Base-by-base conservation (phyloP, 2,329 filamentous ascomycete species). In the Trichoderma gracile region DNA sequence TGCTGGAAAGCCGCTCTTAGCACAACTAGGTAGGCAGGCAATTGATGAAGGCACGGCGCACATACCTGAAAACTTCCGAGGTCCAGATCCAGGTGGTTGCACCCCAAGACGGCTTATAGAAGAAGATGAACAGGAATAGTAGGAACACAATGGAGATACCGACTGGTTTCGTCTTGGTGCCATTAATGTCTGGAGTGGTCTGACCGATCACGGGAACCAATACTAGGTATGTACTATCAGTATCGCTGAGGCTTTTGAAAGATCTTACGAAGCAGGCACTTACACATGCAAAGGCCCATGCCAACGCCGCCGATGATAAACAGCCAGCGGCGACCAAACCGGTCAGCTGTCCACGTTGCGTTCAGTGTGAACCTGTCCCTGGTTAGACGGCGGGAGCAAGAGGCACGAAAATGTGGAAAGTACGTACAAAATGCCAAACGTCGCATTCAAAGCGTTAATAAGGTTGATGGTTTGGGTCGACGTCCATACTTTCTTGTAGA, bases 41-140 rank as follows among this genome's bases (percentile, higher is more conserved):
- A 2, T 3, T 30, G 2, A 30, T 30, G n/a, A 2, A 5, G 5
- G 2, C 5, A 21, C 19, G 10, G 3, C 8, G 10, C 3, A 2
- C 4, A 15, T 56, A 56, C 54, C 54, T 56, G n/a, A 56, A 56
- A 3, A 56, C 43, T 3, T 56, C 54, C 4, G 54, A 56, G 4
- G 54, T 56, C 54, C 54, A 57, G n/a, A 46, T 57, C 54, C 54
- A 57, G 8, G 54, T 57, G 2, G 54, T 57, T 2, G 54, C 54
- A 8, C 54, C 54, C 54, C 54, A 46, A 6, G 54, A 57, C 8
- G 54, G 54, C 40, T 57, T 57, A 17, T 57, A 57, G 15, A 57
- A 57, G 25, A 57, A 57, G 5, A 46, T 57, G 25, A 57, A 57
- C 4, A 57, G 1, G 19, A 57, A 46, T 6, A 57, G 14, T 3